Base-by-base conservation (phyloP, 495 filamentous ascomycete genomes). In the Xylaria palmicola region DNA sequence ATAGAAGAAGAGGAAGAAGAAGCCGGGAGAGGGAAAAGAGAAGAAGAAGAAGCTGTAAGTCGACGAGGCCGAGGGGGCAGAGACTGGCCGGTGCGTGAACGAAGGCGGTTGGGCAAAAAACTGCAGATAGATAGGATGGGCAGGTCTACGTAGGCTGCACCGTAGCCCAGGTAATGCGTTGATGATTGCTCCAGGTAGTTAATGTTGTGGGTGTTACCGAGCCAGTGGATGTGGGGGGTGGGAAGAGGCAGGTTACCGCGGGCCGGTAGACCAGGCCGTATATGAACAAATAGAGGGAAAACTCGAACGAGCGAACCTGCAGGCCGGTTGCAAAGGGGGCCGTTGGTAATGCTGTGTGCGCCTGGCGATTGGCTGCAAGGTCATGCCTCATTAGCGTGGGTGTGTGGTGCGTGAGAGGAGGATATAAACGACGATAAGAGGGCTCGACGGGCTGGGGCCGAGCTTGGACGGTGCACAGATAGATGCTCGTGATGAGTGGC, bases 311-410 rank as follows among this genome's bases (percentile, higher is more conserved):
- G 40, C 20, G 20, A 39, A 37, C 20, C 34, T 39, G 17, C 24
- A 30, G 27, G 27, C 29, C 17, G 43, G 41, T 8, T 37, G 34
- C 37, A 47, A 43, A 12, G 27, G 56, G 53, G 30, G 22, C 27
- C 22, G 27, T 30, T 30, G 34, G 43, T 43, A 56, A 32, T 44
- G 26, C 4, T 26, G 26, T 29, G 27, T 24, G 55, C 26, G 22
- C 1, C 34, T 17, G 20, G 27, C n/a, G 57, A 41, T 56, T 64
- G 26, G 49, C 15, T 34, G 44, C 24, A 56, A 48, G 29, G 60
- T 52, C 64, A 59, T 41, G 48, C 24, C 40, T 50, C n/a, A 59
- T 26, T 50, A 61, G 19, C 41, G 45, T n/a, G 24, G 20, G 27
- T 49, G 47, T n/a, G n/a, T n/a, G n/a, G n/a, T n/a, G n/a, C n/a